Evolutionary conservation across 371 early-diverging fungal species (phyloP).

Genomic region (Apophysomyces variabilis): DNA sequence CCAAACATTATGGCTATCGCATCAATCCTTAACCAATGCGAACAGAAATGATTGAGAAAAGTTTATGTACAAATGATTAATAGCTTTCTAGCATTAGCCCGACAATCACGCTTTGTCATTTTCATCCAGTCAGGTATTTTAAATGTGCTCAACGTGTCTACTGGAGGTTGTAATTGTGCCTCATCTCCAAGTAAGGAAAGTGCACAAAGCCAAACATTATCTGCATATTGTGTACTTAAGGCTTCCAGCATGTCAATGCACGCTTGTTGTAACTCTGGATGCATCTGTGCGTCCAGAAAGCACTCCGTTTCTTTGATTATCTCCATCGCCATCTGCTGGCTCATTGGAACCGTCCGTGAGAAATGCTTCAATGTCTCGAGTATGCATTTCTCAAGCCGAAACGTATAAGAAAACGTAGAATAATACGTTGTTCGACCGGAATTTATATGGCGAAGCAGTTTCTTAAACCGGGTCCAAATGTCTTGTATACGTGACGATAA

Average conservation of each 20-base stretch:
- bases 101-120: slow-evolving; percentile 2
- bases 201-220: slow-evolving; percentile 48
- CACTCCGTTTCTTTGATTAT: slow-evolving; percentile 33
- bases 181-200: slow-evolving; percentile 22
- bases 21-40: too few species aligned
- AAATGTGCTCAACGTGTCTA: slow-evolving; percentile 19
- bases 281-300: slow-evolving; percentile 31
- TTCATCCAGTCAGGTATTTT: slow-evolving; percentile 36
- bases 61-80: slow-evolving; percentile 10
- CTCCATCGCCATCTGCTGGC: slow-evolving; percentile 25
- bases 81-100: slow-evolving; percentile 13
- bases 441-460: slow-evolving; percentile 27
- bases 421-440: slow-evolving; percentile 23
- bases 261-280: slow-evolving; percentile 32
- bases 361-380: slow-evolving; percentile 34
- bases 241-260: slow-evolving; percentile 29
- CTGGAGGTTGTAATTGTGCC: slow-evolving; percentile 3
- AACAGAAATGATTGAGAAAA: too few species aligned
- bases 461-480: slow-evolving; percentile 53
- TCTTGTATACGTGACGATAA: slow-evolving; percentile 47
- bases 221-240: slow-evolving; percentile 34
- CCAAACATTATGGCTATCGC: too few species aligned
- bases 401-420: slow-evolving; percentile 41
- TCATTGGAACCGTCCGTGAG: slow-evolving; percentile 29
- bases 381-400: slow-evolving; percentile 38